Evolutionary conservation across 345 rosid species (phyloP), one percentile per base, ranked within the genome.

Genomic region (Aquilaria yunnanensis): DNA sequence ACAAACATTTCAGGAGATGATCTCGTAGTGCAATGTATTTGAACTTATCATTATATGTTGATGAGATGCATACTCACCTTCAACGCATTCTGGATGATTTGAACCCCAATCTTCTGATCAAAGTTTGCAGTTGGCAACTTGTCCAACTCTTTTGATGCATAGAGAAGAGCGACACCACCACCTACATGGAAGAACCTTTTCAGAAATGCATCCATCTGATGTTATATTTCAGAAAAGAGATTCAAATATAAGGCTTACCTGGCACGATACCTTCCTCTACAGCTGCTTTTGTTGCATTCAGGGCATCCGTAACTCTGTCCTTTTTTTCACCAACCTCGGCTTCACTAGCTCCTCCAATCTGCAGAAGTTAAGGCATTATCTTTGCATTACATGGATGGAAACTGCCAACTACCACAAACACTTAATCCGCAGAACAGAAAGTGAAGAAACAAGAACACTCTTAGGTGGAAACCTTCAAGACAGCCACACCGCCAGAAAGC

Each of bases 301-400:
- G 75, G 31, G 99, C 99, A 81, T 95, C 93, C 0, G 88, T 95
- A 54, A 95, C 97, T 73, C 99, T 82, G 60, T 91, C 99, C 74
- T 91, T 91, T 84, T 84, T 95, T 77, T 94, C 96, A 58, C 85
- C 53, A 61, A 94, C 96, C 76, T 94, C 97, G 43, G 87, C 69
- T 82, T 95, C 99, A 70, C 99, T 95, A 9, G 97, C 97, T 73
- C 99, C 99, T 52, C 97, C 99, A 70, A 95, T 89, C 97, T 95
- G 78, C 60, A 75, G 23, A 53, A 48, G n/a, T 37, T 37, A 9
- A 23, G 23, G 23, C 23, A 9, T 37, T 37, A 37, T 37, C 43
- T 37, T 37, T 5, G 43, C 43, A 5, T 37, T 37, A 9, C 5
- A 37, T 37, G 43, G 8, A 52, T 49, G 14, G 16, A 63, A 59